These are phyloP conservation scores for Vitis rotundifolia DNA, from an alignment of 164 flowering plant genomes.

Conservation along the genomic window DNA sequence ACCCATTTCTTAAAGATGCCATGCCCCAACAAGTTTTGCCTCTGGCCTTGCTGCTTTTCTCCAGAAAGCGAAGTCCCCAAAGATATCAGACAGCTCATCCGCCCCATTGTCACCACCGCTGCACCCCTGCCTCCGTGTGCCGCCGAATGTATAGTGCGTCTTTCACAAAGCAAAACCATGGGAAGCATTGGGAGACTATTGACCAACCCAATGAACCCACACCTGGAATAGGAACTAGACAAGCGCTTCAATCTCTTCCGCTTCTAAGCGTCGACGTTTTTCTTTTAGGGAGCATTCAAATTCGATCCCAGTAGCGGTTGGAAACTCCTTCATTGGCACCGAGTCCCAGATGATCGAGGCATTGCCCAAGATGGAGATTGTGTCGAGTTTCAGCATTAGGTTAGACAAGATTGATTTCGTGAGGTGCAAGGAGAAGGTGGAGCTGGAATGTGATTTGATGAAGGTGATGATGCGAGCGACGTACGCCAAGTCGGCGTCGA, in stretches of 20 bases:
- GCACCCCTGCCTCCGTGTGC: too few relatives aligned
- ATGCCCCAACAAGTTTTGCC: too few relatives aligned
- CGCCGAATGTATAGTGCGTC: too few relatives aligned
- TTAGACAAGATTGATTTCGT: constrained; percentile 77
- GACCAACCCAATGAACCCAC: constrained; percentile 52
- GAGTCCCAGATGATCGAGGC: constrained; percentile 64
- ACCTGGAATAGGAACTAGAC: constrained; percentile 66
- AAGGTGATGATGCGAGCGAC: constrained; percentile 47
- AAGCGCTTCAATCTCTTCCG: constrained; percentile 63
- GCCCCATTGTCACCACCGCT: too few relatives aligned
- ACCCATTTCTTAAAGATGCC: too few relatives aligned
- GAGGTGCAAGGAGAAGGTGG: constrained; percentile 73
- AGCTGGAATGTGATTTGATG: constrained; percentile 70
- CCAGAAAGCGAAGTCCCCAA: too few relatives aligned
- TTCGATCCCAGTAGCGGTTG: constrained; percentile 76
- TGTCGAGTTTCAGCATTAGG: too few relatives aligned
- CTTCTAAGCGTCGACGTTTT: constrained; percentile 35
- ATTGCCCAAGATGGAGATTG: too few relatives aligned
- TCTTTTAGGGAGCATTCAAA: constrained; percentile 31
- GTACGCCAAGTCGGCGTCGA: constrained; percentile 23
- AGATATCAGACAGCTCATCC: too few relatives aligned
- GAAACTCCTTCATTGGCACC: constrained; percentile 55
- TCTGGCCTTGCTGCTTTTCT: too few relatives aligned
- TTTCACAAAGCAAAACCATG: constrained; percentile 36
- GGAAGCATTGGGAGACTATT: constrained; percentile 65